phyloP scores from a whole-genome alignment of 2,329 filamentous ascomycete species.

The Cladorrhinum sp. region DNA sequence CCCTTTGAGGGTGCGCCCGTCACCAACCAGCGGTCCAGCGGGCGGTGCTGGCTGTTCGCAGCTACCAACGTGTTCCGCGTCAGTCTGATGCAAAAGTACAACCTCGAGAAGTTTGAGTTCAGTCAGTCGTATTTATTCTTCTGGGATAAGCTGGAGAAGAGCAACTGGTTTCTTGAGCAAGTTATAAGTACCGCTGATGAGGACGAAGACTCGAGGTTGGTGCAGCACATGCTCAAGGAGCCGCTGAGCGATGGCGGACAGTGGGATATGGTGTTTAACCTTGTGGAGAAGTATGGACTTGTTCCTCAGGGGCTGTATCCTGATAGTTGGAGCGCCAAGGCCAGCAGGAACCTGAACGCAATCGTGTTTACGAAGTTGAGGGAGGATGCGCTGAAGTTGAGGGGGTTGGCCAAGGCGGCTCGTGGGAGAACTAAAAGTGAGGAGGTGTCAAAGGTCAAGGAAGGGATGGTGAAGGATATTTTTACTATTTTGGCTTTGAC shows the following conservation, averaged over 20 bases:
- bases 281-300: slow-evolving; percentile 85
- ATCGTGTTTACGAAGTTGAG: slow-evolving; percentile 81
- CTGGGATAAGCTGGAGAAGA: slow-evolving; percentile 92
- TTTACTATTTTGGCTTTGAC: slow-evolving; percentile 78
- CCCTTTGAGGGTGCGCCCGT: slow-evolving; percentile 78
- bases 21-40: slow-evolving; percentile 78
- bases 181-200: slow-evolving; percentile 71
- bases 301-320: slow-evolving; percentile 79
- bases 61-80: slow-evolving; percentile 88
- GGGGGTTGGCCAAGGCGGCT: slow-evolving; percentile 42
- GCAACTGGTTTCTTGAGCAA: slow-evolving; percentile 85
- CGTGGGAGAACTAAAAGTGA: not conserved
- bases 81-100: slow-evolving; percentile 81
- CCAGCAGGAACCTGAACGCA: slow-evolving; percentile 66
- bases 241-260: slow-evolving; percentile 81
- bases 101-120: slow-evolving; percentile 76
- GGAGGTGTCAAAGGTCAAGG: slow-evolving; percentile 54
- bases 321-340: slow-evolving; percentile 75
- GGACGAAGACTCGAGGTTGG: slow-evolving; percentile 63
- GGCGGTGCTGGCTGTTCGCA: slow-evolving; percentile 89
- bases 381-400: slow-evolving; percentile 74
- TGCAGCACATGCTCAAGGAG: slow-evolving; percentile 65
- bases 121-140: slow-evolving; percentile 86
- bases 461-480: slow-evolving; percentile 74
- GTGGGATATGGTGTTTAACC: slow-evolving; percentile 88